These are phyloP conservation scores for Cladophialophora psammophila DNA, from an alignment of 2,329 filamentous ascomycete species.

Conservation along the genomic window DNA sequence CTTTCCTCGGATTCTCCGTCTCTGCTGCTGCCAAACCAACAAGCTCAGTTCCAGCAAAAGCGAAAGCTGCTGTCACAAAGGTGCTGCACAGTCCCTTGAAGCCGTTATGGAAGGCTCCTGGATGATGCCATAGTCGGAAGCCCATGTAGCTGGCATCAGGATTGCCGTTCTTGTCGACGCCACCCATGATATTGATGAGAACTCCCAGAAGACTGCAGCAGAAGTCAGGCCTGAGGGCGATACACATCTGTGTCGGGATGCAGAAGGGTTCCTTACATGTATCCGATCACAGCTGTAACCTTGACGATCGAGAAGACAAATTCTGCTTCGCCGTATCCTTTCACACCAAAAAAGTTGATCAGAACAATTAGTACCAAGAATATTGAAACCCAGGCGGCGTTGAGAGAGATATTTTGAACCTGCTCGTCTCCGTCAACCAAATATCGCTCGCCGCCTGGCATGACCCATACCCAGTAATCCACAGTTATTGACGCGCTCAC, in stretches of 20 bases:
- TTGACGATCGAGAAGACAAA: constrained; percentile 84
- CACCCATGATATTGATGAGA: constrained; percentile 71
- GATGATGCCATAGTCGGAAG: constrained; percentile 71
- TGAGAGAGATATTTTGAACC: constrained; percentile 41
- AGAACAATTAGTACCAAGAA: constrained; percentile 74
- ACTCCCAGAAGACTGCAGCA: constrained; percentile 75
- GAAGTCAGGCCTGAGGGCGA: constrained; percentile 14
- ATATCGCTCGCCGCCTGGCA: constrained; percentile 18
- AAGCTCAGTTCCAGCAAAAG: constrained; percentile 64
- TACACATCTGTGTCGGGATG: background rate
- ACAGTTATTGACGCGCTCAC: constrained; percentile 82
- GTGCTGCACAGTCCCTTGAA: constrained; percentile 64
- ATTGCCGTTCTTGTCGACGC: constrained; percentile 69
- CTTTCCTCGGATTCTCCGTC: constrained; percentile 60
- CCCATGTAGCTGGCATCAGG: constrained; percentile 79
- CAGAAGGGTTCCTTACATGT: constrained; percentile 63
- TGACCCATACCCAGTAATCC: constrained; percentile 67
- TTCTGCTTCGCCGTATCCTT: constrained; percentile 83
- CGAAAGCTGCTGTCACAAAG: constrained; percentile 64
- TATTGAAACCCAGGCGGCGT: constrained; percentile 66
- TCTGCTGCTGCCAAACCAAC: constrained; percentile 63
- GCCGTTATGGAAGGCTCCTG: constrained; percentile 56
- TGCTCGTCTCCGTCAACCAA: constrained; percentile 23
- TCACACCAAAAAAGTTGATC: constrained; percentile 85
- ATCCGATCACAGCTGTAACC: constrained; percentile 79